Base-by-base conservation (phyloP, 2,329 filamentous ascomycete genomes). In the Penicillium thymicola region DNA sequence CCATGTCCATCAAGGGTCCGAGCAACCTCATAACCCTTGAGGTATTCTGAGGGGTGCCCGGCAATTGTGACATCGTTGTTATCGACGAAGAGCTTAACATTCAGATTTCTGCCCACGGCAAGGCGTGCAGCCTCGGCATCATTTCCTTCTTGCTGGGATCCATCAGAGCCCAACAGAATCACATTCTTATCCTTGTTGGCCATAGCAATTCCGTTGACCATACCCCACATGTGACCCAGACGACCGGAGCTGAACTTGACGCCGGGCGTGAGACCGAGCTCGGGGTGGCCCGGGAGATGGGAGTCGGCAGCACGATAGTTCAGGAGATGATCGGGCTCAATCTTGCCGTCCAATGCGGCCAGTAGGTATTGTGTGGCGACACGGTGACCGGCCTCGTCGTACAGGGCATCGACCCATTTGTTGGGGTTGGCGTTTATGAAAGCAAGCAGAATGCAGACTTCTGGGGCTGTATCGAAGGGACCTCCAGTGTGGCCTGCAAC, bases 51-150 rank as follows among this genome's bases (percentile, higher is more conserved):
- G 5, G 73, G 73, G 43, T 76, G 72, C 9, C 73, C 73, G 3
- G 73, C 73, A 55, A 76, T 76, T 0, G 73, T 76, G 28, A 76
- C 73, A 59, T 76, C 72, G 57, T 76, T 76, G 61, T 76, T 73
- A 49, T 76, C 73, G 46, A 76, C 60, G 51, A 76, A 68, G 13
- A 76, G 47, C 65, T 76, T 76, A 40, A 76, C 67, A 14, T 75
- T 75, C 30, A 76, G 62, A 36, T 70, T 66, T 16, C 68, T 64
- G 16, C 71, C 72, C 3, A 75, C 73, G 2, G 73, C 73, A 56
- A 76, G 63, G 2, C 73, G 67, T 1, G 73, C 73, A 9, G 73
- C 72, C 57, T 76, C 73, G n/a, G 71, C 73, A 36, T 76, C 72
- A 36, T 76, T 73, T 57, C 73, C 73, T 65, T 76, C 73, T 55